These are phyloP conservation scores for Colletotrichum magnum DNA, from an alignment of 2,329 filamentous ascomycete genomes.

Conservation along the genomic window DNA sequence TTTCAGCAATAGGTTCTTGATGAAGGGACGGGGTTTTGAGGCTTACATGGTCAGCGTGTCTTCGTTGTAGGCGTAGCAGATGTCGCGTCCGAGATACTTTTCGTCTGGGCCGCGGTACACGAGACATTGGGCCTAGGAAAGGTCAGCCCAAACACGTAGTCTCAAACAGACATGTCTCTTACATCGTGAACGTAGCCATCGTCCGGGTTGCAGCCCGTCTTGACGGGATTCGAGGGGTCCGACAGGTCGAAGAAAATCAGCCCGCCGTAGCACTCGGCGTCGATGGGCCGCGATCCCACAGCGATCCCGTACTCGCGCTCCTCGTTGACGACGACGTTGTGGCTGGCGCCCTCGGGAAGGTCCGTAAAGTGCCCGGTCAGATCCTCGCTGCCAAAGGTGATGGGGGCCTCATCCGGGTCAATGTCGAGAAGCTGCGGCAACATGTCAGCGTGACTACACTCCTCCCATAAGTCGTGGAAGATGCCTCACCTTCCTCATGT, in stretches of 20 bases:
- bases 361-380: slow-evolving; percentile 47
- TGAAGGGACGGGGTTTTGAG: neutral
- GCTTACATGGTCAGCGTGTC: slow-evolving; percentile 61
- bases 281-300: slow-evolving; percentile 52
- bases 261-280: slow-evolving; percentile 57
- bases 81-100: slow-evolving; percentile 60
- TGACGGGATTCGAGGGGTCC: slow-evolving; percentile 64
- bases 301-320: slow-evolving; percentile 60
- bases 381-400: slow-evolving; percentile 47
- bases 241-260: slow-evolving; percentile 68
- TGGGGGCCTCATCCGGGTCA: slow-evolving; percentile 51
- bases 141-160: neutral
- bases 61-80: slow-evolving; percentile 69
- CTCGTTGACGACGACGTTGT: slow-evolving; percentile 65
- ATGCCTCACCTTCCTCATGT: slow-evolving; percentile 61
- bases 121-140: slow-evolving; percentile 64
- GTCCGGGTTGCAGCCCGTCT: slow-evolving; percentile 62
- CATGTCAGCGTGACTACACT: neutral
- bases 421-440: slow-evolving; percentile 54
- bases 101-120: slow-evolving; percentile 64
- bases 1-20: neutral
- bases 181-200: slow-evolving; percentile 70
- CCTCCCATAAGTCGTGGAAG: no score
- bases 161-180: neutral
- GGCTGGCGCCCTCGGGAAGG: slow-evolving; percentile 55